Evolutionary conservation across 2,329 filamentous ascomycete genomes (phyloP), one percentile per base, ranked within the genome.

Genomic region (Penicillium palitans): DNA sequence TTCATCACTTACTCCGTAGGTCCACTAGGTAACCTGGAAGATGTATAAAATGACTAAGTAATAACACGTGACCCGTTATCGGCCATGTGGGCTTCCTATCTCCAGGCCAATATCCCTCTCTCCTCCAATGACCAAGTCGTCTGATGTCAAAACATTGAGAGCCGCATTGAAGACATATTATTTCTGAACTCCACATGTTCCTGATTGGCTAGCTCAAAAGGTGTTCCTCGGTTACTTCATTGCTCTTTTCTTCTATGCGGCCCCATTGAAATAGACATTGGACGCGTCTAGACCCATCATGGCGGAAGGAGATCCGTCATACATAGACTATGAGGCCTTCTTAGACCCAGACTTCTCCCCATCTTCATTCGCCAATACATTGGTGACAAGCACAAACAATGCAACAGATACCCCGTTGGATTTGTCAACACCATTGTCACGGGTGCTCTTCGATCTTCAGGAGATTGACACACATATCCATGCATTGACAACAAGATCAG

Each of bases 401-500:
- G 83, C 91, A 58, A 90, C 89, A 66, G 95, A 98, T 77, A 88
- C 88, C 2, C 90, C 91, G 7, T 85, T 98, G 68, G 95, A 99
- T 75, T 89, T 99, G 57, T 93, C 92, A 6, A 98, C 95, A 17
- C 93, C 95, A 3, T 84, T 99, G 48, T 96, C 93, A 6, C 87
- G 91, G 55, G 93, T 97, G 6, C 86, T 98, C 7, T 99, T 99
- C 77, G 95, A 99, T 76, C 88, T 95, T 3, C 95, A 98, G 73
- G 95, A 98, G 76, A 89, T 99, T 65, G 93, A 98, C 77, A 96
- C 93, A 0, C 92, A 96, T 72, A 96, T 99, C 63, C 91, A 99
- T 74, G 84, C 86, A 4, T 83, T 98, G 41, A 96, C 93, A 6
- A 95, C 92, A 2, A 88, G 90, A 62, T 90, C 88, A 29, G 92